phyloP scores from a whole-genome alignment of 441 rosid genomes.

The Pelargonium cotyledonis region DNA sequence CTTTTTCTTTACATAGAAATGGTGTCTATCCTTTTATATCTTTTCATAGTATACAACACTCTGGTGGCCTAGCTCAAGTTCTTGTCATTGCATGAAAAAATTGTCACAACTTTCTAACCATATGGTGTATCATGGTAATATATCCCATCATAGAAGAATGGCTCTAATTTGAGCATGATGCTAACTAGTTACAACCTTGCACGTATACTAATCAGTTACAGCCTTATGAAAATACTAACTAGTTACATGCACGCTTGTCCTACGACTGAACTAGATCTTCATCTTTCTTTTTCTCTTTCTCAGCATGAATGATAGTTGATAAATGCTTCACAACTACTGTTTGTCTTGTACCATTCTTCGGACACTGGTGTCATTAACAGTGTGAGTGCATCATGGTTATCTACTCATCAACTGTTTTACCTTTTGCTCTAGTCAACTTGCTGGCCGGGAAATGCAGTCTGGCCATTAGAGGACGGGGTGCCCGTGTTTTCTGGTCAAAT shows the following conservation, averaged over 20 bases:
- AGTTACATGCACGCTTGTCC: conserved; percentile 21
- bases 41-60: not conserved
- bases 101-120: not conserved
- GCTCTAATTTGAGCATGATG: conserved; percentile 37
- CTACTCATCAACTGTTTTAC: conserved; percentile 21
- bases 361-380: conserved; percentile 17
- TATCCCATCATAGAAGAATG: conserved; percentile 24
- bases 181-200: conserved; percentile 25
- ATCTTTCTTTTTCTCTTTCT: not conserved
- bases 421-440: conserved; percentile 42
- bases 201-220: not conserved
- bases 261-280: conserved; percentile 20
- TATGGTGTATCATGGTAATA: conserved; percentile 4
- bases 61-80: not conserved
- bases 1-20: too few relatives aligned
- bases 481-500: conserved; percentile 60
- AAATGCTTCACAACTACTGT: conserved; percentile 24
- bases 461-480: conserved; percentile 72
- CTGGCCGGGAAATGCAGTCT: conserved; percentile 82
- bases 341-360: conserved; percentile 12
- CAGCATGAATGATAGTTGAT: conserved; percentile 15
- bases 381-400: conserved; percentile 2
- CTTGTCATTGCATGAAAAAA: conserved; percentile 4
- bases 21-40: not conserved
- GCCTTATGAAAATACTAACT: too few relatives aligned